Percentiles rank a stretch among this genome's conserved stretches.
These are phyloP conservation scores for Mortierella sp. DNA, from an alignment of 371 early-diverging fungal species.

Conservation along the genomic window DNA sequence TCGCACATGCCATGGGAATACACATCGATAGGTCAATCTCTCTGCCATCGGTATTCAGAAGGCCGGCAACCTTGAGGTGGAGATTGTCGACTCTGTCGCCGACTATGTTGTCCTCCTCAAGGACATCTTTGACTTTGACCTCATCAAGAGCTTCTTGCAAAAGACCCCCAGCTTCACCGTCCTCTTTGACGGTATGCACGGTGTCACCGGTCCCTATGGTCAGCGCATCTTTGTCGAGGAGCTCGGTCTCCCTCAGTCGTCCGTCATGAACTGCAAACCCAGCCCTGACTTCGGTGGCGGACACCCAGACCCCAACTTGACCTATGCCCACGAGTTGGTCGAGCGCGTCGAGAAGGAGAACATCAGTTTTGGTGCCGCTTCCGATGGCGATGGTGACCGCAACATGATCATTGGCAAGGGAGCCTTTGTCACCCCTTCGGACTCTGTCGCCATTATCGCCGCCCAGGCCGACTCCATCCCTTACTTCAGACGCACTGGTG, in stretches of 20 bases:
- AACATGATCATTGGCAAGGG: conserved; percentile 97
- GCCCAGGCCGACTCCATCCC: conserved; percentile 92
- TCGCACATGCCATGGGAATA: background rate
- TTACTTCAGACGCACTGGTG: conserved; percentile 89
- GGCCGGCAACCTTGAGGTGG: conserved; percentile 77
- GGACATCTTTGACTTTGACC: conserved; percentile 91
- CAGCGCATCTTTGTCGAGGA: conserved; percentile 90
- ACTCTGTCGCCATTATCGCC: conserved; percentile 98
- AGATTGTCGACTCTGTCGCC: conserved; percentile 91
- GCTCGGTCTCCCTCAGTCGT: conserved; percentile 85
- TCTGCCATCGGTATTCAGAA: conserved; percentile 73
- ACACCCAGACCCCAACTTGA: conserved; percentile 98
- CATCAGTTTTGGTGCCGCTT: conserved; percentile 95
- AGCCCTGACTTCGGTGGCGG: conserved; percentile 94
- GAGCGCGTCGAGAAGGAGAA: conserved; percentile 87
- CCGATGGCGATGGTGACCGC: conserved; percentile 95
- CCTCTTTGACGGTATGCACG: conserved; percentile 97
- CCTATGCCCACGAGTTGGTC: conserved; percentile 96
- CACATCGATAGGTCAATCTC: conserved; percentile 77
- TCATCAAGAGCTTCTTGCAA: conserved; percentile 84
- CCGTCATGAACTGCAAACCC: conserved; percentile 90
- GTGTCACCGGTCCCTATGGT: conserved; percentile 97
- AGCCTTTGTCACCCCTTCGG: conserved; percentile 97
- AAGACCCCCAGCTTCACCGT: conserved; percentile 82
- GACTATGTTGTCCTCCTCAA: conserved; percentile 93